Evolutionary conservation across 768 basidiomycete genomes (phyloP), one percentile per base, ranked within the genome.

Genomic region (Amanita subjunquillea): DNA sequence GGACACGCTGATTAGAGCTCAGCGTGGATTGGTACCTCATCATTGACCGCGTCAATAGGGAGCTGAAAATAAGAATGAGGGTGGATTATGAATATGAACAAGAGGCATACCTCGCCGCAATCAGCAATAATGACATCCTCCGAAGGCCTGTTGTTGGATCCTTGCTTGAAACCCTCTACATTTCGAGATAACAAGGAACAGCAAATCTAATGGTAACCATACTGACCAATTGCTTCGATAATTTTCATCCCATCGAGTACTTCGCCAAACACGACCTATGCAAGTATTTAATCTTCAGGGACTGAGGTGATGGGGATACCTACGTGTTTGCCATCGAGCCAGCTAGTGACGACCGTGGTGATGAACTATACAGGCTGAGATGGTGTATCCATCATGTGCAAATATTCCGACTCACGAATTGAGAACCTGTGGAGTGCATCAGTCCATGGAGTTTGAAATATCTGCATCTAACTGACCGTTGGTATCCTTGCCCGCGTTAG

Each of bases 211-310:
- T 23, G 12, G 44, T 7, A 45, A n/a, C 2, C 17, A 25, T 25
- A 63, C 77, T 41, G 23, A 89, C 89, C 88, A 52, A 98, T 91
- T 8, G 69, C 67, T 54, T 72, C 63, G 36, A 98, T 76, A 53
- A 98, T 71, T 56, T 94, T 87, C 88, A 95, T 88, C 45, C 95
- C 95, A 54, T 96, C 91, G 32, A 96, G 55, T 48, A 97, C 88
- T 59, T 82, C 82, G 49, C 95, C 95, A 57, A 97, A 96, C 37
- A 97, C 94, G 62, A 96, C 88, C 85, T 89, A 59, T 13, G 55
- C 1, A 29, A 40, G 46, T 51, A 30, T 1, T 47, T 47, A 55
- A 9, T 48, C 20, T 25, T 12, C 15, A 39, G 22, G 23, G 4
- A 30, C 17, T 22, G 29, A 13, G 30, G 7, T 46, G 12, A 42